A percentile compares a stretch with the other conserved stretches of the same genome.
These are phyloP conservation scores for Penicillium sp. DNA, from an alignment of 2,329 filamentous ascomycete genomes.

Conservation along the genomic window DNA sequence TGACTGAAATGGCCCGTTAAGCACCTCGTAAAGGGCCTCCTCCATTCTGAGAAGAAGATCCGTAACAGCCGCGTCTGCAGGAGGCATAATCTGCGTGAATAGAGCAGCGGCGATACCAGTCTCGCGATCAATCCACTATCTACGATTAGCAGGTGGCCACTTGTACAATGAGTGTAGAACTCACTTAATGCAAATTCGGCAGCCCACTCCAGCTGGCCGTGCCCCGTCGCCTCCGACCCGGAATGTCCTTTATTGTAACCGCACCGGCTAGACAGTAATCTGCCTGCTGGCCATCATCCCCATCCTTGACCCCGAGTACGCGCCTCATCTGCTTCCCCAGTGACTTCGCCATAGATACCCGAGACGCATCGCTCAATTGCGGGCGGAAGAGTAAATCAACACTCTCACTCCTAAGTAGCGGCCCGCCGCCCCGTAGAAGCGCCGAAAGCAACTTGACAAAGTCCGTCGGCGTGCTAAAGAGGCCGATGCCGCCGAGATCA, in stretches of 20 bases:
- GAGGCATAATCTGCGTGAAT: conserved; percentile 6
- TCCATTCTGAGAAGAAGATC: background rate
- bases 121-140: conserved; percentile 2
- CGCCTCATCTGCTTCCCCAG: conserved; percentile 1
- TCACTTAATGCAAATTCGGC: conserved; percentile 1
- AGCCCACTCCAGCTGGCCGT: conserved; percentile 2
- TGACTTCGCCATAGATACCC: background rate
- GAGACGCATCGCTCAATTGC: background rate
- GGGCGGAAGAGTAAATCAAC: background rate
- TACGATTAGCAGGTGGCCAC: background rate
- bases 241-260: background rate
- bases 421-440: background rate
- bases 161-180: background rate
- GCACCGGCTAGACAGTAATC: background rate
- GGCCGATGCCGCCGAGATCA: conserved; percentile 3
- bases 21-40: background rate
- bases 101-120: background rate
- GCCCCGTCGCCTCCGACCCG: background rate
- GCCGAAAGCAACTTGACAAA: background rate
- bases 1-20: background rate
- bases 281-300: no score
- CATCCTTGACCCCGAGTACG: background rate
- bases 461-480: conserved; percentile 4
- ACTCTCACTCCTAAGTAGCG: background rate
- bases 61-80: background rate